A percentile compares a stretch with the other conserved stretches of the same genome.
Evolutionary conservation across 2,329 filamentous ascomycete genomes (phyloP).

Genomic region (Aspergillus neoniger): DNA sequence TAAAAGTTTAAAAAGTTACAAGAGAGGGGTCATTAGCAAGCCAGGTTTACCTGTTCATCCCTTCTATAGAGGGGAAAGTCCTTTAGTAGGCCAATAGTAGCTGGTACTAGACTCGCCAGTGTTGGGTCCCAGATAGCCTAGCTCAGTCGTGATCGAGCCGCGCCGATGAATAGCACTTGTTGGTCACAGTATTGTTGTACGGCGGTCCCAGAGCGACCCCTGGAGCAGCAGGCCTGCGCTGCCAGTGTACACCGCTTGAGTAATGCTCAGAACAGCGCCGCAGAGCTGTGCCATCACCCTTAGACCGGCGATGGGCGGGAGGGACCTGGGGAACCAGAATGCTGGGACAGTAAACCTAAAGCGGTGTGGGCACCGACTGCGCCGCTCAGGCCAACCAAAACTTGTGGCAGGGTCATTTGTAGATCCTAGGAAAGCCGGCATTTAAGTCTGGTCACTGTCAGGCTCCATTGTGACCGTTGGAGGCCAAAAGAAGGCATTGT

Average conservation of each 20-base stretch:
- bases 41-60: background rate
- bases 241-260: constrained; percentile 8
- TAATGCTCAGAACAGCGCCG: constrained; percentile 11
- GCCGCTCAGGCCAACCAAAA: background rate
- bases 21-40: background rate
- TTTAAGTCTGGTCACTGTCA: background rate
- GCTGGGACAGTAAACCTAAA: constrained; percentile 19
- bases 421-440: background rate
- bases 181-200: constrained; percentile 1
- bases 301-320: constrained; percentile 1
- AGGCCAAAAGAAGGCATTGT: background rate
- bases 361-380: constrained; percentile 15
- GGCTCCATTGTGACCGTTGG: background rate
- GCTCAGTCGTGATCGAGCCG: background rate
- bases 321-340: constrained; percentile 17
- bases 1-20: constrained; percentile 7
- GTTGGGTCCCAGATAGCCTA: constrained; percentile 11
- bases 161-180: background rate
- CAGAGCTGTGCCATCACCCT: constrained; percentile 16
- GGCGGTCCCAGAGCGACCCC: background rate
- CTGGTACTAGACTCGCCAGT: constrained; percentile 4
- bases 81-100: constrained; percentile 6
- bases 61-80: background rate
- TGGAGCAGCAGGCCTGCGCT: constrained; percentile 1
- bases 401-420: background rate